Conservation (phyloP, 1,284 basidiomycete species). For the Ceratobasidium sp. region DNA sequence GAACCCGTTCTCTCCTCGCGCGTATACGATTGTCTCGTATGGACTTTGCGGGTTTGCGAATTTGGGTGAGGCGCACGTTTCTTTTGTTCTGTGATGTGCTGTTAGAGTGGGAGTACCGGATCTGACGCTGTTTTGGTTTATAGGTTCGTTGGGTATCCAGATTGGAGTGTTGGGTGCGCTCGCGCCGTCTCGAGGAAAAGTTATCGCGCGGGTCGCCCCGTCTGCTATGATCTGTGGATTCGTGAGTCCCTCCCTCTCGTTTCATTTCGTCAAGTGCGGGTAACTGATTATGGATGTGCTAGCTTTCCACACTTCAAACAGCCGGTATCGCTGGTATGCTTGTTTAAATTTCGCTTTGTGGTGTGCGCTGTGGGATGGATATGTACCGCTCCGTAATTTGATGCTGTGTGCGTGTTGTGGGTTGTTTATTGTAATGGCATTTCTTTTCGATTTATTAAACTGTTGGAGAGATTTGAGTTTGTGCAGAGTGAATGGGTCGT, state of each 20-base stretch:
- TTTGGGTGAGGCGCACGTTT: conserved; percentile 59
- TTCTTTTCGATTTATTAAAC: no score
- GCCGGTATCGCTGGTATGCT: conserved; percentile 56
- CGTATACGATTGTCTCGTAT: conserved; percentile 81
- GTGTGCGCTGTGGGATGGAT: neutral
- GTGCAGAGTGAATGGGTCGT: no score
- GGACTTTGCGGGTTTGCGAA: conserved; percentile 93
- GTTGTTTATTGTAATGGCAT: no score
- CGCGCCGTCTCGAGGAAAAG: conserved; percentile 77
- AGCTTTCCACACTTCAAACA: conserved; percentile 55
- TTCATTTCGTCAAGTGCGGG: conserved; percentile 1
- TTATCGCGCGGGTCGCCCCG: conserved; percentile 75
- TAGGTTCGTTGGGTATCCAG: conserved; percentile 82
- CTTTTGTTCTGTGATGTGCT: neutral
- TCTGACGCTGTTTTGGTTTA: neutral
- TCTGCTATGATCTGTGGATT: conserved; percentile 87
- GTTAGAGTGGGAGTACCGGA: neutral
- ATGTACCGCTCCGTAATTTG: no score
- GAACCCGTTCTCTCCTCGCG: conserved; percentile 73
- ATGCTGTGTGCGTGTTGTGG: no score
- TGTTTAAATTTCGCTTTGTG: conserved; percentile 44
- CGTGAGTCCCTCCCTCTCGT: conserved; percentile 54
- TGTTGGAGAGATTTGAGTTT: no score
- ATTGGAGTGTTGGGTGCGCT: conserved; percentile 88
- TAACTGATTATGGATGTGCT: neutral